Conservation (phyloP, 169 alveolate genomes). For the Condylostoma magnum region DNA sequence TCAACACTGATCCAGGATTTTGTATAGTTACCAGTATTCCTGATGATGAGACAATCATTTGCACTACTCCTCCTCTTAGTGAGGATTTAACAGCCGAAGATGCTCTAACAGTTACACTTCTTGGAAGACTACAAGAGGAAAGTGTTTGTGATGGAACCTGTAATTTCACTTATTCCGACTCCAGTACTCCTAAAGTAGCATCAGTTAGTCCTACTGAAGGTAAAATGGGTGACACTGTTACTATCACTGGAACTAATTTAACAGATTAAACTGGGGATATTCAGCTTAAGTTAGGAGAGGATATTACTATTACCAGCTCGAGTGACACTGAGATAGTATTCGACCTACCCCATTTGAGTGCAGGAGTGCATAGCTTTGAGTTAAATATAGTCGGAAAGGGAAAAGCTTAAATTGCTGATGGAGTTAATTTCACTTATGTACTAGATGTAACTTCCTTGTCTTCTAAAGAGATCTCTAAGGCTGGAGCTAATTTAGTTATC, state of each 20-base stretch:
- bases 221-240: constrained; percentile 15
- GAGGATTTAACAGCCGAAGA: no score
- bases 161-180: background rate
- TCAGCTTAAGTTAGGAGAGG: background rate
- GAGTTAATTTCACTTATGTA: background rate
- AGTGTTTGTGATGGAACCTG: background rate
- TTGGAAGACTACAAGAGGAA: constrained; percentile 8
- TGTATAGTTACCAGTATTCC: no score
- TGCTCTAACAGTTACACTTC: no score
- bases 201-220: constrained; percentile 23
- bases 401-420: background rate
- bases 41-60: no score
- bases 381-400: constrained; percentile 1
- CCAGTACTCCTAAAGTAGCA: background rate
- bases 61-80: no score
- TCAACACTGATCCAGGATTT: no score
- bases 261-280: background rate
- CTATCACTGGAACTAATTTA: constrained; percentile 1
- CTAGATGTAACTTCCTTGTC: background rate
- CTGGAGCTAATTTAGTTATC: constrained; percentile 9
- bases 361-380: background rate
- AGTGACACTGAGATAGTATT: background rate
- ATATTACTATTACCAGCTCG: background rate
- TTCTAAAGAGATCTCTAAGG: constrained; percentile 19
- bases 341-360: background rate